Evolutionary conservation across 1,139 yeast species (phyloP), one percentile per base, ranked within the genome.

Genomic region (Yamadazyma atlantica): DNA sequence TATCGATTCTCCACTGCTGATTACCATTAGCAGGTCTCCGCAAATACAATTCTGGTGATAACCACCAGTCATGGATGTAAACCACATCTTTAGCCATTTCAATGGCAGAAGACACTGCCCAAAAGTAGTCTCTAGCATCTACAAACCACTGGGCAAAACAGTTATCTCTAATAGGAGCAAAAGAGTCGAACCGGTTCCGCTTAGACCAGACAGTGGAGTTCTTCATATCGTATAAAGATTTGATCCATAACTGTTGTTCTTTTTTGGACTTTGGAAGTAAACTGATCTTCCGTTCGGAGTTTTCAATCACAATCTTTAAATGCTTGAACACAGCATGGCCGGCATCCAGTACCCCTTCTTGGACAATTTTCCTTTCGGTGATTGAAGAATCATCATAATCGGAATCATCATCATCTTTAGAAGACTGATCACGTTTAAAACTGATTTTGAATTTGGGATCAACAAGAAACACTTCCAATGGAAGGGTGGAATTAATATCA

Each of bases 51-150:
- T 94, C 98, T 0, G 99, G 99, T 9, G 94, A 79, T 23, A 94
- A 68, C 98, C 98, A 94, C 99, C 99, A 94, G 57, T 92, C 99
- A 57, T 92, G 97, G 38, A 94, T 88, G 57, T 83, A 94, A 31
- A 94, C 85, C 1, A 86, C 94, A 65, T 92, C 98, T 51, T 82
- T 82, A 1, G 99, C 98, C 87, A 87, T 82, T 50, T 85, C 90
- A 43, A 92, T 69, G 0, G 97, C 98, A 5, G 89, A 80, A 30
- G 96, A 86, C 4, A 90, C 81, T 1, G 97, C 95, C 97, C 97
- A 94, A 64, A 88, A 85, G 60, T 94, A 87, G 60, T 94, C 98
- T 54, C 97, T 69, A 2, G 87, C 98, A 62, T 94, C 99, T 5
- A 94, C 97, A 65, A 92, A 83, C 95, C 96, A 92, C 57, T 92